Conservation (phyloP, 2,329 filamentous ascomycete genomes). For the Trichoderma guizhouense region DNA sequence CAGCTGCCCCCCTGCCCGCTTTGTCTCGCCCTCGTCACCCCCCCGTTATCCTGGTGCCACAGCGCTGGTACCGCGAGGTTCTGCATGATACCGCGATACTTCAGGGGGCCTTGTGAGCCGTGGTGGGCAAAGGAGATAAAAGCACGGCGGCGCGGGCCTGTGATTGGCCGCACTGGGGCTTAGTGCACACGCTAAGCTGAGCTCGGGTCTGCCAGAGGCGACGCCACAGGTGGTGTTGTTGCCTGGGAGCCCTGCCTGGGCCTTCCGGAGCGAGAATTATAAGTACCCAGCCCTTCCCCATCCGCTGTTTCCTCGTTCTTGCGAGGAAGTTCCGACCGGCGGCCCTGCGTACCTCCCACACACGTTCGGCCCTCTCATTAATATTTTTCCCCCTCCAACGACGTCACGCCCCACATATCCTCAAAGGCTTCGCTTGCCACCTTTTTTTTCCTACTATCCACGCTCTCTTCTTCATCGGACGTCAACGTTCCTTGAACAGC, state of each 20-base stretch:
- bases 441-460: slow-evolving; percentile 21
- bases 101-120: slow-evolving; percentile 36
- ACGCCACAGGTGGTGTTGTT: slow-evolving; percentile 44
- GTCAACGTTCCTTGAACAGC: slow-evolving; percentile 19
- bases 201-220: slow-evolving; percentile 38
- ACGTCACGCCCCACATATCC: slow-evolving; percentile 23
- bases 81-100: slow-evolving; percentile 36
- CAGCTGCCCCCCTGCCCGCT: slow-evolving; percentile 11
- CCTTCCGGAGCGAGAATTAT: slow-evolving; percentile 49
- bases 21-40: not conserved
- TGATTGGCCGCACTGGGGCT: slow-evolving; percentile 39
- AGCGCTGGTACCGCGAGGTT: slow-evolving; percentile 24
- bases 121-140: slow-evolving; percentile 40
- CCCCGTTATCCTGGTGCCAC: slow-evolving; percentile 11
- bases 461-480: slow-evolving; percentile 23
- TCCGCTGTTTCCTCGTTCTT: slow-evolving; percentile 45
- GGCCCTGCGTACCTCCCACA: slow-evolving; percentile 50
- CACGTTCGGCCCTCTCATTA: slow-evolving; percentile 43
- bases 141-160: slow-evolving; percentile 25
- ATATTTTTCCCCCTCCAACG: slow-evolving; percentile 31
- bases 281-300: slow-evolving; percentile 54
- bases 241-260: slow-evolving; percentile 41
- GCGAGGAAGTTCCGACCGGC: slow-evolving; percentile 56
- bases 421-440: slow-evolving; percentile 23
- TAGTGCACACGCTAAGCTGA: slow-evolving; percentile 38